Evolutionary conservation across 2,329 filamentous ascomycete genomes (phyloP), one percentile per base, ranked within the genome.

Genomic region (Torrubiellomyces zombiae): DNA sequence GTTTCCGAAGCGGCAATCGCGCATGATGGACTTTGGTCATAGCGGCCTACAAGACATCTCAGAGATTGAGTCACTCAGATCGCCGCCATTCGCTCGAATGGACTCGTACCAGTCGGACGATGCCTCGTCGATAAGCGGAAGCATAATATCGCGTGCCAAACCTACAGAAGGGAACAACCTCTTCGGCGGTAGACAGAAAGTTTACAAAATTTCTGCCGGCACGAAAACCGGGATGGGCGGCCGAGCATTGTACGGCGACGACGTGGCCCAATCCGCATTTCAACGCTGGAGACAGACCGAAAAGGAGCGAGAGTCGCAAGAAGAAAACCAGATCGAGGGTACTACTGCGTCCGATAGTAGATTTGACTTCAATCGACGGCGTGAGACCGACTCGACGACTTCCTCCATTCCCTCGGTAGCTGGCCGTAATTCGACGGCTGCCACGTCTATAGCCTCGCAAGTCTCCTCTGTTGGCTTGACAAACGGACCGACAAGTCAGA

Each of bases 161-260:
- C 83, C 81, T 0, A 74, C 69, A 2, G 86, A 95, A 44, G 83
- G 86, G 22, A 98, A 95, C 44, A 77, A 80, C 37, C 52, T 98
- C 28, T 98, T 98, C 50, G 89, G 89, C 29, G 89, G 89, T 10
- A 72, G 89, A 21, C 89, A 95, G 47, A 95, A 95, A 55, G 75
- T 95, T 18, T 95, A 91, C 51, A 85, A 82, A 48, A 79, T 93
- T 34, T 63, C 78, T 1, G 58, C 57, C 4, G 60, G 61, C 21
- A 59, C 58, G 3, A 43, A 40, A 10, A 55, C 58, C 12, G 63
- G 60, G 22, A 67, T 80, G 59, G 55, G 60, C 22, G 78, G 79
- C 66, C 14, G 74, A 69, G 34, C 73, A 0, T 49, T 93, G 3
- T 95, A 94, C 42, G 83, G 91, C 14, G 75, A 89, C 37, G 89